Evolutionary conservation across 495 filamentous ascomycete genomes (phyloP).

Genomic region (Penicillium nucicola): DNA sequence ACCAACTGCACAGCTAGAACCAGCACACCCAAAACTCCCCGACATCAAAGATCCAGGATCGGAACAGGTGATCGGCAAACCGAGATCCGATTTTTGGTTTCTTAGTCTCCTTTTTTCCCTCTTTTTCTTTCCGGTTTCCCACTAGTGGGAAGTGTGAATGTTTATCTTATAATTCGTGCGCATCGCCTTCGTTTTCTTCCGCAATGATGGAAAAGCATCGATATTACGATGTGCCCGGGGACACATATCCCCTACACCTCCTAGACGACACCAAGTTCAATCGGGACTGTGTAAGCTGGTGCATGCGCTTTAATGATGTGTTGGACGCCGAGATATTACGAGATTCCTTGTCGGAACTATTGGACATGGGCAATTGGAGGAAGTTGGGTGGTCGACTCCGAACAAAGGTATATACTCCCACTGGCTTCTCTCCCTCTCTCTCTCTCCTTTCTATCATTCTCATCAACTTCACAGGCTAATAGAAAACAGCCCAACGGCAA

Average conservation of each 20-base stretch:
- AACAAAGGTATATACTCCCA: conserved; percentile 24
- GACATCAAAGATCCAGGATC: too few species aligned
- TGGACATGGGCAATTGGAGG: conserved; percentile 39
- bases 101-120: too few species aligned
- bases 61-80: too few species aligned
- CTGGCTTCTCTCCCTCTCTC: too few species aligned
- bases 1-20: too few species aligned
- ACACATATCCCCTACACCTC: conserved; percentile 15
- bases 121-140: too few species aligned
- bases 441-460: not conserved
- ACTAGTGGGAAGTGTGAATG: too few species aligned
- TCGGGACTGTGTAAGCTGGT: conserved; percentile 14
- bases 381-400: conserved; percentile 45
- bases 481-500: conserved; percentile 18
- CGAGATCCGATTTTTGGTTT: too few species aligned
- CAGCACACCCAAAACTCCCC: too few species aligned
- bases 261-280: conserved; percentile 13
- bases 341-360: conserved; percentile 31
- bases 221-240: not conserved
- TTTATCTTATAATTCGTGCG: too few species aligned
- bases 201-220: too few species aligned
- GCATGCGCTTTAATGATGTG: conserved; percentile 44
- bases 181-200: too few species aligned
- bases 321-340: conserved; percentile 43
- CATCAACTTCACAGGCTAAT: conserved; percentile 2